Evolutionary conservation across 2,329 filamentous ascomycete genomes (phyloP).

Genomic region (Colletotrichum incanum): DNA sequence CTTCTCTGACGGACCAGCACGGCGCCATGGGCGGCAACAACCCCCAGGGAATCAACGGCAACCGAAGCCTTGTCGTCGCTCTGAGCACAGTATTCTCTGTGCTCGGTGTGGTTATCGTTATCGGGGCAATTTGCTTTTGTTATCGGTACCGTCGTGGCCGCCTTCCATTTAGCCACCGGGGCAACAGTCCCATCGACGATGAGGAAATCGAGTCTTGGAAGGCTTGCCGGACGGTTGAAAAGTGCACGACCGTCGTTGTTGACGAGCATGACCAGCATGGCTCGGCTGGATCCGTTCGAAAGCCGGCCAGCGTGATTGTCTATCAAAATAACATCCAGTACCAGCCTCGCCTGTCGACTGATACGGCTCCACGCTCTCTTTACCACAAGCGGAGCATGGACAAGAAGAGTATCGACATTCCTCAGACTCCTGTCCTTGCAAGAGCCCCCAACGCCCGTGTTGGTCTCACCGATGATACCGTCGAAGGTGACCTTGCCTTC

Average conservation of each 20-base stretch:
- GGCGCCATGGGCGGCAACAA: constrained; percentile 31
- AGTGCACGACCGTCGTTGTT: constrained; percentile 48
- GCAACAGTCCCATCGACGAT: constrained; percentile 74
- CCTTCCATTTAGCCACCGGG: constrained; percentile 62
- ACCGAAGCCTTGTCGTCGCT: constrained; percentile 64
- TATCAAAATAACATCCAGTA: constrained; percentile 57
- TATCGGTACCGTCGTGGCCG: constrained; percentile 55
- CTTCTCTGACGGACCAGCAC: constrained; percentile 28
- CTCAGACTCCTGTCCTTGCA: constrained; percentile 68
- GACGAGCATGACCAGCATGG: constrained; percentile 49
- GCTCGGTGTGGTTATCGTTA: constrained; percentile 58
- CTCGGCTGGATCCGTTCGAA: constrained; percentile 56
- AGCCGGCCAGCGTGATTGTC: constrained; percentile 69
- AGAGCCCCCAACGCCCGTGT: constrained; percentile 74
- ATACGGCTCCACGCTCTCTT: constrained; percentile 34
- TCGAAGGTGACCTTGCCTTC: constrained; percentile 75
- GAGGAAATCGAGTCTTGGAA: constrained; percentile 79
- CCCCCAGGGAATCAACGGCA: constrained; percentile 45
- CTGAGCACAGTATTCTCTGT: constrained; percentile 67
- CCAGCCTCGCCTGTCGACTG: constrained; percentile 33
- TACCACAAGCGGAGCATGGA: constrained; percentile 44
- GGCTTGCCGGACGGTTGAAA: constrained; percentile 50
- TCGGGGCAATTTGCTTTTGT: constrained; percentile 55
- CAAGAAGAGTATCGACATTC: constrained; percentile 63
- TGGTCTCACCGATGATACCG: constrained; percentile 73